phyloP scores from a whole-genome alignment of 2,329 filamentous ascomycete species.

The Hypomyces rosellus region DNA sequence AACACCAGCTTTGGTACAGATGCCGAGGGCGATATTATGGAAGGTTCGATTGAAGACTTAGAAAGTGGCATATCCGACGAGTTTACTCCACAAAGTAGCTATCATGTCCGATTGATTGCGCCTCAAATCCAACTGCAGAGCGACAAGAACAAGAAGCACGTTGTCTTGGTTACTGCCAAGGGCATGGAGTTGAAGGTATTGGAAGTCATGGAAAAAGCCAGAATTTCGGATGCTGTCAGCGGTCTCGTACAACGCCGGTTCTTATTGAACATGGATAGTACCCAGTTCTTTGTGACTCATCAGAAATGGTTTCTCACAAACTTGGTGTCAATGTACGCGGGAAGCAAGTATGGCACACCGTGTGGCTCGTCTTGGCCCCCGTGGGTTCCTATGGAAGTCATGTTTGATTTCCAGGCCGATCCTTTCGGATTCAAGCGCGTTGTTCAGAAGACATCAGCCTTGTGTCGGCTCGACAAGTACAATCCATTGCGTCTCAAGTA shows the following conservation, averaged over 20 bases:
- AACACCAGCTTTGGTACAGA: constrained; percentile 26
- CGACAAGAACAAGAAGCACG: constrained; percentile 94
- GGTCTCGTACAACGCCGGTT: constrained; percentile 93
- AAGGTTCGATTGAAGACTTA: constrained; percentile 53
- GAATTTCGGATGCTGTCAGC: constrained; percentile 86
- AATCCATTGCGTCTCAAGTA: constrained; percentile 96
- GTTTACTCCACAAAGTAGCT: constrained; percentile 86
- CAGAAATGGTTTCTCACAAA: constrained; percentile 83
- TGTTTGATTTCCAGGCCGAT: constrained; percentile 92
- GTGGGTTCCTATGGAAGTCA: constrained; percentile 97
- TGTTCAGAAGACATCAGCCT: constrained; percentile 93
- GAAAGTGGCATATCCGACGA: constrained; percentile 76
- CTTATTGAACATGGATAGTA: constrained; percentile 90
- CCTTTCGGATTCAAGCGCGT: constrained; percentile 98
- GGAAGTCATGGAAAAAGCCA: constrained; percentile 95
- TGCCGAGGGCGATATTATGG: constrained; percentile 25
- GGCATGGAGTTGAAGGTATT: constrained; percentile 97
- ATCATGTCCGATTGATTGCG: constrained; percentile 89
- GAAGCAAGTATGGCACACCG: constrained; percentile 83
- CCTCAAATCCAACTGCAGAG: constrained; percentile 98
- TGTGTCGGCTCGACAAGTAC: constrained; percentile 94
- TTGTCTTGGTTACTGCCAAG: constrained; percentile 93
- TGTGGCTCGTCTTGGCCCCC: constrained; percentile 88
- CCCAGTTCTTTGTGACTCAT: constrained; percentile 96
- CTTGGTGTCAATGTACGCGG: constrained; percentile 86